phyloP scores from a whole-genome alignment of 2,329 filamentous ascomycete species.

The Colletotrichum australisinense region DNA sequence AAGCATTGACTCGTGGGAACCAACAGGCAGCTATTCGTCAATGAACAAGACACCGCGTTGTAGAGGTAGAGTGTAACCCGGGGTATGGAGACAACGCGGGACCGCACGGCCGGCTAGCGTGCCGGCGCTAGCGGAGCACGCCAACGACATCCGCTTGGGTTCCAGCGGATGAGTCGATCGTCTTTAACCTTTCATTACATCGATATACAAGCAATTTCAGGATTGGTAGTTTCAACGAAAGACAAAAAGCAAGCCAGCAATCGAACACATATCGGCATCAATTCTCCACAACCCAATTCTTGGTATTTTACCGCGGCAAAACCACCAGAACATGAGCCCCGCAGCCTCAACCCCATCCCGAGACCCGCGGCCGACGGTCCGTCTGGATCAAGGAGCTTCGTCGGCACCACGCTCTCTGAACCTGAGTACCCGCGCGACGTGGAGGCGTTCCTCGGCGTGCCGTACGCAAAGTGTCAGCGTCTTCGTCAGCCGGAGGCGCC shows the following conservation, averaged over 20 bases:
- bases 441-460: conserved; percentile 62
- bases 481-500: conserved; percentile 56
- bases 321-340: not conserved
- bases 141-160: conserved; percentile 24
- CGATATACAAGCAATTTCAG: not conserved
- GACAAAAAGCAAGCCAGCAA: not conserved
- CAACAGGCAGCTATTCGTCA: not conserved
- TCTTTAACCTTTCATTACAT: not conserved
- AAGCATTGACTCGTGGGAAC: too few species aligned
- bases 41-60: not conserved
- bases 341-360: not conserved
- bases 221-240: not conserved
- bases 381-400: conserved; percentile 52
- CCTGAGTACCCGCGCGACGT: conserved; percentile 52
- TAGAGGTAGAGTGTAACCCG: not conserved
- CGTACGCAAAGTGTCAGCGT: conserved; percentile 59
- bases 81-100: conserved; percentile 4
- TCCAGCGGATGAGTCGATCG: not conserved
- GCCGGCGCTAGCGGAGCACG: conserved; percentile 22
- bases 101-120: conserved; percentile 20
- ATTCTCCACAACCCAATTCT: not conserved
- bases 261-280: too few species aligned
- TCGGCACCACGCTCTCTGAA: conserved; percentile 48
- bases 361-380: conserved; percentile 17
- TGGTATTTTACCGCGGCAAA: not conserved